Evolutionary conservation across 176 grass and related monocot species (phyloP), one percentile per base, ranked within the genome.

Genomic region (Oryza meridionalis): DNA sequence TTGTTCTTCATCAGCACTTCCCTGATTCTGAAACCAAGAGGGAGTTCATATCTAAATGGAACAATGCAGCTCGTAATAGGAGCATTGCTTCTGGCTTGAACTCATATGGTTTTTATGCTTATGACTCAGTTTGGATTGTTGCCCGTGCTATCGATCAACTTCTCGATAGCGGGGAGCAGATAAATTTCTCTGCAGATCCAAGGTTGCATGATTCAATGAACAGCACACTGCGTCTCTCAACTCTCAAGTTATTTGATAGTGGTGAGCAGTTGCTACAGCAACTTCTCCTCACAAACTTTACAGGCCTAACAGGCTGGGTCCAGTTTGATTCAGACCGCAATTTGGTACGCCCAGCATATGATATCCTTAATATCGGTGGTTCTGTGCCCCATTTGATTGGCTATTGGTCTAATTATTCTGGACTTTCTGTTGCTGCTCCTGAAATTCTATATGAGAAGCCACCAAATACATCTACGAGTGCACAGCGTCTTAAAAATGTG

Each of bases 381-480:
- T 77, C 94, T 67, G 84, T 70, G 19, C 65, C 70, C 51, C 84
- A 66, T 35, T 77, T 91, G 84, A 83, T 97, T 67, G 94, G 94
- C 13, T 90, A 97, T 80, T 97, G 89, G 94, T 91, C 91, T 65
- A 97, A 97, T 77, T 85, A 91, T 43, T 93, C 88, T 29, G 86
- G 91, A 31, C 84, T 97, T 67, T 91, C 94, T 19, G 84, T 93
- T 65, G 46, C 66, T 90, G 58, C 89, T 75, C 91, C 91, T 37
- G 91, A 97, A 89, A 84, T 75, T 76, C 73, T 89, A 75, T 93
- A 91, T 73, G 79, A 40, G 55, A 90, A 91, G 70, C 89, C 84
- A 46, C 74, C 75, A 75, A 97, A 93, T 89, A 68, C 17, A n/a
- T 91, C 94, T 16, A 76, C 42, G 49, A 78, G 79, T 84, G 40